Evolutionary conservation across 176 grass and related monocot species (phyloP).

Genomic region (Olyra latifolia): DNA sequence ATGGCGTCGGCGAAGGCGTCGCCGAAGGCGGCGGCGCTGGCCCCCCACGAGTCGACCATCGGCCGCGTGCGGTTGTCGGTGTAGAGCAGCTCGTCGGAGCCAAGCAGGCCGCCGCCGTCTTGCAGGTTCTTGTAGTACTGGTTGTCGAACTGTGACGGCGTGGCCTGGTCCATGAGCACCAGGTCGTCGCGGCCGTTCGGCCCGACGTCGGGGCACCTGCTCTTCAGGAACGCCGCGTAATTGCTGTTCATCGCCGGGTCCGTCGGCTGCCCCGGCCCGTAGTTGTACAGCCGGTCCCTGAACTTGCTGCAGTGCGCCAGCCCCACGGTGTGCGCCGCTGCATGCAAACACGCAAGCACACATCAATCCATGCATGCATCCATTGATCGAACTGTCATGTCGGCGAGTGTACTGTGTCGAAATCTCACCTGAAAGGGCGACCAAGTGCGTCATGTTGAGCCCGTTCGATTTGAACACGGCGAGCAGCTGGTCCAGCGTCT

Average conservation of each 20-base stretch:
- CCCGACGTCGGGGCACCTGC: constrained; percentile 36
- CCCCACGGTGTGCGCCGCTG: constrained; percentile 72
- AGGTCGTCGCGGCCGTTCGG: constrained; percentile 10
- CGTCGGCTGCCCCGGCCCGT: constrained; percentile 8
- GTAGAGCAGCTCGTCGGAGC: constrained; percentile 72
- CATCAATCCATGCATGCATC: background rate
- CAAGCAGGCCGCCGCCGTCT: constrained; percentile 57
- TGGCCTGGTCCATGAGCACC: constrained; percentile 70
- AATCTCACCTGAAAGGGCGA: constrained; percentile 62
- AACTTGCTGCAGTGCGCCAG: constrained; percentile 76
- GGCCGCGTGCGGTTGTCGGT: constrained; percentile 54
- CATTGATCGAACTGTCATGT: background rate
- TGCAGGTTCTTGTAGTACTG: constrained; percentile 82
- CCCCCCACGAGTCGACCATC: constrained; percentile 47
- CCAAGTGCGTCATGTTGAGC: constrained; percentile 56
- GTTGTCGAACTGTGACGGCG: constrained; percentile 75
- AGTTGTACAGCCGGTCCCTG: constrained; percentile 43
- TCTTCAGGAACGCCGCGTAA: constrained; percentile 56
- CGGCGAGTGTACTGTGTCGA: background rate
- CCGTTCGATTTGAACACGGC: constrained; percentile 50
- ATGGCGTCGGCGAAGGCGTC: constrained; percentile 60
- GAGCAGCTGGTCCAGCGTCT: constrained; percentile 46
- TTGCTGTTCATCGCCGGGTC: constrained; percentile 54
- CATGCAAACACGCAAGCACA: background rate
- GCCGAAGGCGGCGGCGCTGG: constrained; percentile 50